Evolutionary conservation across 2,329 filamentous ascomycete genomes (phyloP).

Genomic region (Monilinia fructigena): DNA sequence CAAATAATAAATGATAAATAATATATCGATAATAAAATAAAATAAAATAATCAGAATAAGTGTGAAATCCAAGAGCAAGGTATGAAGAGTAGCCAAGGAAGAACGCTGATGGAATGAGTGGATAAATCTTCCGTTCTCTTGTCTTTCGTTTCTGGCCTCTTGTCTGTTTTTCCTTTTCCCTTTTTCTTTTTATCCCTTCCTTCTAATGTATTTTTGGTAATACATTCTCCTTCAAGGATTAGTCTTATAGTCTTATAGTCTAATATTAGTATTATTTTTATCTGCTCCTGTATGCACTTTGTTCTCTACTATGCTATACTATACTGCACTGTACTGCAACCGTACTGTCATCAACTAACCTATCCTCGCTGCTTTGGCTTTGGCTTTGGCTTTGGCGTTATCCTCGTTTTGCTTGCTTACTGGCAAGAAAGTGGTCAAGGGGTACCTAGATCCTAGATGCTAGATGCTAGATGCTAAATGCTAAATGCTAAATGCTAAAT

Average conservation of each 20-base stretch:
- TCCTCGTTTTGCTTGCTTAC: slow-evolving; percentile 8
- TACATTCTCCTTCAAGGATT: background rate
- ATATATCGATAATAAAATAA: background rate
- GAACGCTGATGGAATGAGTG: slow-evolving; percentile 9
- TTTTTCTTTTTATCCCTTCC: background rate
- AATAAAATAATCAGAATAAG: background rate
- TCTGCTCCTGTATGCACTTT: no score
- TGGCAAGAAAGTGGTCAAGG: slow-evolving; percentile 21
- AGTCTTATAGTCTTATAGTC: no score
- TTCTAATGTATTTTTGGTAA: slow-evolving; percentile 2
- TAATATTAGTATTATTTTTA: background rate
- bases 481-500: background rate
- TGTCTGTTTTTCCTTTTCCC: background rate
- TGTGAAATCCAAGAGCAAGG: background rate
- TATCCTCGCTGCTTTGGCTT: slow-evolving; percentile 13
- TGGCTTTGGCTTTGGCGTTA: slow-evolving; percentile 12
- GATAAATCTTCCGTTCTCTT: background rate
- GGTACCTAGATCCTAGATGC: background rate
- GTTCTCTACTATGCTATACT: no score
- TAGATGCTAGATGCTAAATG: background rate
- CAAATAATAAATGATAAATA: no score
- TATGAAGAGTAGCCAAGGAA: background rate
- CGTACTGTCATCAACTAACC: no score
- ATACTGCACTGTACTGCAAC: no score
- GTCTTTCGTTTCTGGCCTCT: background rate